Evolutionary conservation across 768 basidiomycete genomes (phyloP), one percentile per base, ranked within the genome.

Genomic region (Neoboletus brunneissimus): DNA sequence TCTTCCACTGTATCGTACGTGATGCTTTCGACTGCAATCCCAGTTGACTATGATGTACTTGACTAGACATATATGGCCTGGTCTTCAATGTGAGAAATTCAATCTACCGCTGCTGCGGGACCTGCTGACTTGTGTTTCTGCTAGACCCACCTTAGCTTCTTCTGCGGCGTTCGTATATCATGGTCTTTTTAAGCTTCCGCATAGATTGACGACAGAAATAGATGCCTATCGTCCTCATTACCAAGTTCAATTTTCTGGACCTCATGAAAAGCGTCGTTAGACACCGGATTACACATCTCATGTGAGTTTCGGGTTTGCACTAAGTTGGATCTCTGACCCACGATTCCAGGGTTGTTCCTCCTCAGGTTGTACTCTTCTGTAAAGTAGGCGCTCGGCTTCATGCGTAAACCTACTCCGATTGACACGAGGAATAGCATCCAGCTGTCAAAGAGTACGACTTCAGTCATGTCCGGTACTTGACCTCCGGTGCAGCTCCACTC

Each of bases 31-130:
- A 34, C 37, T 45, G 27, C 18, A 11, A 8, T 13, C 4, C 5
- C n/a, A 15, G 8, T 25, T 46, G 45, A 46, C 47, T 15, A 35
- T 12, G 27, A 57, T 15, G 15, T 15, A 25, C 32, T 49, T 38
- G 56, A 37, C 55, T 59, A 82, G 86, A 88, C 63, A 86, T 87
- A 9, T 88, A 87, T 66, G 86, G 87, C 16, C 67, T 88, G 23
- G 78, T 86, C 20, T 78, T 85, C 55, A 83, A 80, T 67, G 80
- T 84, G 50, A 58, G 77, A 42, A 8, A n/a, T 41, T 31, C 41
- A 0, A 13, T 60, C 22, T 43, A 5, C 32, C 20, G 50, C 20
- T 31, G 1, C 18, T 20, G 5, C 4, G 9, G 11, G 32, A 4
- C 23, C 37, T 22, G 16, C 44, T 62, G 46, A 59, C 32, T 45